These are phyloP conservation scores for Saccharomycopsis microspora DNA, from an alignment of 805 yeast species.

Conservation along the genomic window DNA sequence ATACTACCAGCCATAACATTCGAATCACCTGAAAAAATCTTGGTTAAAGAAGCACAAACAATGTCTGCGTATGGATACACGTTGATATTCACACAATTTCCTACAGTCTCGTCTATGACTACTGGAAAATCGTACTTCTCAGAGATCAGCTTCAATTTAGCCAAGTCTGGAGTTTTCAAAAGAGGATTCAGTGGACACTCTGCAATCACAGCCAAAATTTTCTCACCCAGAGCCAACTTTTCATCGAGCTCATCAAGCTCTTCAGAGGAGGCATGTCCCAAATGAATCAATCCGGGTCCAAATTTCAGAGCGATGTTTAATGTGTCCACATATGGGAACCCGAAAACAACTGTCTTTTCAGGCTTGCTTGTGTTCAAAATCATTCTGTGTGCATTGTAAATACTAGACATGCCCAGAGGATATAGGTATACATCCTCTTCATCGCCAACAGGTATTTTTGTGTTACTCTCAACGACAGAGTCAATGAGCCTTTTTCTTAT, in stretches of 20 bases:
- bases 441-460: conserved; percentile 11
- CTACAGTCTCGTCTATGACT: conserved; percentile 90
- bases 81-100: conserved; percentile 78
- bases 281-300: conserved; percentile 84
- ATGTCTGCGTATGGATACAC: conserved; percentile 78
- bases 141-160: conserved; percentile 52
- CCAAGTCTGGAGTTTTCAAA: conserved; percentile 71
- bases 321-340: conserved; percentile 94
- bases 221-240: conserved; percentile 43
- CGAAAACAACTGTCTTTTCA: conserved; percentile 79
- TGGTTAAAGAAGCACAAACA: conserved; percentile 78
- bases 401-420: conserved; percentile 90
- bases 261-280: conserved; percentile 71
- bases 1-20: conserved; percentile 93
- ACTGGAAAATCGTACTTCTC: conserved; percentile 63
- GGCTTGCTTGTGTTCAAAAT: conserved; percentile 19
- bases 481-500: conserved; percentile 43
- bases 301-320: conserved; percentile 75
- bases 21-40: conserved; percentile 88
- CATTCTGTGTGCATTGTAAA: conserved; percentile 64
- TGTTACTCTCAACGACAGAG: conserved; percentile 1
- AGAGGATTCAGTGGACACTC: conserved; percentile 96
- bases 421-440: conserved; percentile 70
- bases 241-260: conserved; percentile 51
- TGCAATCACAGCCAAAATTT: conserved; percentile 69